Evolutionary conservation across 805 yeast genomes (phyloP).

Genomic region (Lachancea waltii): DNA sequence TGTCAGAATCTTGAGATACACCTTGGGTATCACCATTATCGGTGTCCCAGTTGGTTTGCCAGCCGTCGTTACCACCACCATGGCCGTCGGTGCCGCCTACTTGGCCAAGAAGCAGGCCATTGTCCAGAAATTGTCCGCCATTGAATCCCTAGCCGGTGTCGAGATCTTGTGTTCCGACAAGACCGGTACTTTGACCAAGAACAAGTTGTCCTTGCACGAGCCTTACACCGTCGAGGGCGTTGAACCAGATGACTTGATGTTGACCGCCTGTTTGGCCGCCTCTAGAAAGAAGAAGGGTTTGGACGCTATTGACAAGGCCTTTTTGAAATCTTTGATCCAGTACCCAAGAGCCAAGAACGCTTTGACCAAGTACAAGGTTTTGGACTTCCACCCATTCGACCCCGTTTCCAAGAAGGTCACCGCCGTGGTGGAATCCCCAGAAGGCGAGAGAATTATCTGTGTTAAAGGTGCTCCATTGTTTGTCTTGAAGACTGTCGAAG

Average conservation of each 20-base stretch:
- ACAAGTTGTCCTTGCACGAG: conserved; percentile 91
- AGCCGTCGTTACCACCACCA: conserved; percentile 96
- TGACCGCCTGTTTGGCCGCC: conserved; percentile 96
- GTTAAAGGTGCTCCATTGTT: conserved; percentile 98
- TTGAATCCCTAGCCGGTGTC: conserved; percentile 96
- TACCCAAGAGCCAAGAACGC: conserved; percentile 93
- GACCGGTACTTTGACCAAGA: conserved; percentile 97
- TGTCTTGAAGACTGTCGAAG: conserved; percentile 94
- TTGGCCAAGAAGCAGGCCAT: conserved; percentile 95
- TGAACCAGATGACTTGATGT: conserved; percentile 90
- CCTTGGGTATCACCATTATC: conserved; percentile 90
- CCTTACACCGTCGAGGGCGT: conserved; percentile 98
- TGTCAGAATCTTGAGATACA: conserved; percentile 83
- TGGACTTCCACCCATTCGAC: conserved; percentile 95
- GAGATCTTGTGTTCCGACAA: conserved; percentile 96
- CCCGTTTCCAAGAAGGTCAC: conserved; percentile 96
- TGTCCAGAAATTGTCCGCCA: conserved; percentile 94
- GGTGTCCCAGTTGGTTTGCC: conserved; percentile 99
- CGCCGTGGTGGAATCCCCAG: conserved; percentile 92
- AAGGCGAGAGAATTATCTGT: conserved; percentile 90
- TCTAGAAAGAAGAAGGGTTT: conserved; percentile 97
- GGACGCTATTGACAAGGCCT: conserved; percentile 96
- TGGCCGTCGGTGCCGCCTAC: conserved; percentile 99
- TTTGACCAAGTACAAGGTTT: conserved; percentile 86
- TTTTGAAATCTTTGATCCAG: conserved; percentile 78